Evolutionary conservation across 768 basidiomycete genomes (phyloP), one percentile per base, ranked within the genome.

Genomic region (Boletus rubropictus): DNA sequence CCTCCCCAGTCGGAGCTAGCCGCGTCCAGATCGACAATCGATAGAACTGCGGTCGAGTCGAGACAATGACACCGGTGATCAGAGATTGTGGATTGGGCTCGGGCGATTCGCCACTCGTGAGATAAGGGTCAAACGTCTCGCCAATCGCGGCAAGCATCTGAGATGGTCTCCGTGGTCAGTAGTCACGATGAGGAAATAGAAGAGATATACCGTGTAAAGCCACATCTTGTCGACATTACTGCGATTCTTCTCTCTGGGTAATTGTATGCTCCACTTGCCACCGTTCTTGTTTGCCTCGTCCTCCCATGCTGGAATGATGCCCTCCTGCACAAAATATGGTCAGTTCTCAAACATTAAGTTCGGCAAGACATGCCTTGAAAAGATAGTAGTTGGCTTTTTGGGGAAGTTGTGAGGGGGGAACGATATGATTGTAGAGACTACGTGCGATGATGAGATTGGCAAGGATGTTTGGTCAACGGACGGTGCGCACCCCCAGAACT

Each of bases 61-160:
- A 94, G 38, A 97, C 86, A 58, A 99, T 98, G 42, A 96, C 93
- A 41, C 93, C 93, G 0, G 94, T 97, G 56, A 86, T 84, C 55
- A 90, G 72, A 31, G 84, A 82, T 54, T 75, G 73, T 7, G 72
- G 72, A 33, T 70, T 73, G 15, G 67, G 66, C 37, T 69, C 76
- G 52, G 64, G 51, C 15, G 64, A 17, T 59, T 68, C 54, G 72
- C 78, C 38, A 69, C 60, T 49, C 20, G 82, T 76, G 39, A 89
- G 77, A 44, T 83, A 79, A 14, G 94, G 91, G 68, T 98, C 96
- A 66, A 96, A 97, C 0, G 93, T 99, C 71, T 99, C 96, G 44
- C 96, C 96, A 55, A 99, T 99, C 37, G 95, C 96, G 50, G 96
- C 96, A 49, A 99, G 82, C 95, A 98, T 97, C 96, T 98, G 67